phyloP scores from a whole-genome alignment of 305 asterid species.

The Rubia peregrina region DNA sequence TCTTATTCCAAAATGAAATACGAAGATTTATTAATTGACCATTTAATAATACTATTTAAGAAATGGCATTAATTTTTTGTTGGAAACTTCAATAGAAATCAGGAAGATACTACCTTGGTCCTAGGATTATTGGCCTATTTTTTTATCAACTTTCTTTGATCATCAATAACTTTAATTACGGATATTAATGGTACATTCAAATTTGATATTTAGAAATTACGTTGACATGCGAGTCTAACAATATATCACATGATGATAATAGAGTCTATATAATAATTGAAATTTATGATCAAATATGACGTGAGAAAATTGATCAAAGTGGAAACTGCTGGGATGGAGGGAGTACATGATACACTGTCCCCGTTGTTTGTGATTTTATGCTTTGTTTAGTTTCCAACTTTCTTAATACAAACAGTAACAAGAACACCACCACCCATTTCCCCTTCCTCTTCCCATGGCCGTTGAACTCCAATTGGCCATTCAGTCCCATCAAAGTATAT shows the following conservation, averaged over 20 bases:
- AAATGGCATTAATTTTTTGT: neutral
- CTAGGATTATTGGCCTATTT: no score
- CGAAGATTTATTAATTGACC: neutral
- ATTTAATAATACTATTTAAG: neutral
- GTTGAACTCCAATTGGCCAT: constrained; percentile 21
- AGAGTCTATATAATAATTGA: no score
- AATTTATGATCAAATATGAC: no score
- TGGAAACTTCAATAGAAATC: constrained; percentile 3
- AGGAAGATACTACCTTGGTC: constrained; percentile 10
- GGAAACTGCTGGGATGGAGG: no score
- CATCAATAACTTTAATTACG: no score
- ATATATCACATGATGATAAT: no score
- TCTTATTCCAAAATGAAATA: neutral
- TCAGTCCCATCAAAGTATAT: constrained; percentile 13
- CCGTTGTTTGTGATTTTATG: neutral
- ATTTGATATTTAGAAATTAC: no score
- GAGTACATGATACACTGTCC: neutral
- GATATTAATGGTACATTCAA: no score
- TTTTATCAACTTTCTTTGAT: no score
- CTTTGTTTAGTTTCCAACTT: constrained; percentile 1
- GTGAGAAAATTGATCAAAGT: no score
- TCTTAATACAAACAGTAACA: constrained; percentile 14
- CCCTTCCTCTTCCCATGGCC: constrained; percentile 20
- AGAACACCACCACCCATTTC: constrained; percentile 9
- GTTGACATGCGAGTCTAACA: no score